Conservation (phyloP, 108 stramenopile genomes). For the Cyclotella baltica region DNA sequence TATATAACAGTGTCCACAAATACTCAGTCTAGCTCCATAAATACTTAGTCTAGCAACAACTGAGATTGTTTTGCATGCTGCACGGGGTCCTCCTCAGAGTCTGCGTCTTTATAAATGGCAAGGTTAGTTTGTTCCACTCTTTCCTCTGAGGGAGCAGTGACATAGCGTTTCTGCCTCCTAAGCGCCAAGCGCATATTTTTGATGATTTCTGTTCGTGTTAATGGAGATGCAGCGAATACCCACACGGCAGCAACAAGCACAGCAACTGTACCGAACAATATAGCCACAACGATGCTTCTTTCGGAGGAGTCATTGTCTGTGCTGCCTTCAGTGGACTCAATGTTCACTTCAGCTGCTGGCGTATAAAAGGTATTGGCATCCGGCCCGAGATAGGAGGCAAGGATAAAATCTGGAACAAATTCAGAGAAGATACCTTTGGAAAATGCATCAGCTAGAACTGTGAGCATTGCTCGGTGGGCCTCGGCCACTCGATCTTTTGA, state of each 20-base stretch:
- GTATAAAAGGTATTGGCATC: constrained; percentile 17
- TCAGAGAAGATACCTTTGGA: constrained; percentile 31
- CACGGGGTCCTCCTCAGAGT: not conserved
- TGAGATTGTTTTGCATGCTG: not conserved
- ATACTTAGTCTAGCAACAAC: not conserved
- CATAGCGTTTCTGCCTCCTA: not conserved
- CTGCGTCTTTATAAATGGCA: not conserved
- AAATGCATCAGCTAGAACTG: constrained; percentile 35
- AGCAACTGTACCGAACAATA: constrained; percentile 12
- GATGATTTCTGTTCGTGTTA: constrained; percentile 8
- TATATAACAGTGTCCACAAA: no score
- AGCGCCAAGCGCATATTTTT: not conserved
- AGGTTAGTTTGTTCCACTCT: not conserved
- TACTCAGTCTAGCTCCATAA: no score
- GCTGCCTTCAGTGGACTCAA: not conserved
- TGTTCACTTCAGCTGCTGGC: not conserved
- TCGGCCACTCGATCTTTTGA: constrained; percentile 10
- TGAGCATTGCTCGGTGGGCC: constrained; percentile 36
- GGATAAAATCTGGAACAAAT: constrained; percentile 34
- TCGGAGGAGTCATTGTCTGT: not conserved
- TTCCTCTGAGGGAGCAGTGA: not conserved
- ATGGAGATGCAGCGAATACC: constrained; percentile 21
- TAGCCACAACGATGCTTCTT: not conserved
- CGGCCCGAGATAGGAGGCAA: constrained; percentile 47
- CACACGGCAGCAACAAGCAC: constrained; percentile 13